Evolutionary conservation across 129 eudicot genomes (phyloP), one percentile per base, ranked within the genome.

Genomic region (Flaveria sonorensis): DNA sequence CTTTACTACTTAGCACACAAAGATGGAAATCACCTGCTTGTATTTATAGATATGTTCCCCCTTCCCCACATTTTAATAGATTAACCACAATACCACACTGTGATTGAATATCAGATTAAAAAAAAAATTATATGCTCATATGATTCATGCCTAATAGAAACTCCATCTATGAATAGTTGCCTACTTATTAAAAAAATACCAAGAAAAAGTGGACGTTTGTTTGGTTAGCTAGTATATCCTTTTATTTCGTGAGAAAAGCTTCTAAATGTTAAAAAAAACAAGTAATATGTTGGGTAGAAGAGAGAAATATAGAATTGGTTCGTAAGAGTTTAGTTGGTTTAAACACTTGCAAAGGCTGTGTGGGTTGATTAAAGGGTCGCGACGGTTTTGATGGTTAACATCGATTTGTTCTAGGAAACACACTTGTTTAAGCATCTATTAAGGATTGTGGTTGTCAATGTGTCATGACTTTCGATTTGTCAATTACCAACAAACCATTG

Each of bases 21-120:
- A 2, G 46, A 66, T 75, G 32, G 36, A 12, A 47, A 47, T 47
- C 13, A 47, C 52, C 13, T 73, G 13, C 67, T 19, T n/a, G 55
- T 56, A 73, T 57, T 56, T 57, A 73, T 73, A 73, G 51, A 40
- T 13, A 32, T 18, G 23, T 18, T 42, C 64, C 62, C 64, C 52
- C 52, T 0, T 14, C 52, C 52, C 15, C 3, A 28, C 42, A 15
- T 8, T 20, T 14, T 64, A 68, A 23, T 42, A 68, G 16, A 1
- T 68, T 6, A 63, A 28, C 32, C 15, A 59, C 36, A 1, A 0
- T 47, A 28, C 32, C 15, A 59, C 36, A 1, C 0, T 47, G n/a
- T 12, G n/a, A 13, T 47, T 47, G 16, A 47, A 10, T 11, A 11
- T 47, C 7, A 7, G 11, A 7, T 36, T 43, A 7, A 42, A 43